phyloP scores from a whole-genome alignment of 495 filamentous ascomycete genomes.

The Trichoderma reesei region DNA sequence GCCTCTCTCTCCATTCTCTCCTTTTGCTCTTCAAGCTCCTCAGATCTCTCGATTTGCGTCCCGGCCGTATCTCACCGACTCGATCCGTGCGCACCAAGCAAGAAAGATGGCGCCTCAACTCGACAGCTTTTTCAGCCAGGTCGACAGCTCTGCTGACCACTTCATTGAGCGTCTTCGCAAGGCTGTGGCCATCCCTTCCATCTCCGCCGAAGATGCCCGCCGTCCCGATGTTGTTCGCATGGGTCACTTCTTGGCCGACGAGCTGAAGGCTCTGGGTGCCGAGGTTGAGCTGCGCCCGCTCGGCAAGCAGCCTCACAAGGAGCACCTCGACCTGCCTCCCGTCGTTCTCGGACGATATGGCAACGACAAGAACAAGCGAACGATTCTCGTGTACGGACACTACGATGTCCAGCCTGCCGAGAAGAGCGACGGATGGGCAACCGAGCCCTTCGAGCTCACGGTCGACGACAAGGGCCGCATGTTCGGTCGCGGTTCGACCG shows the following conservation, averaged over 20 bases:
- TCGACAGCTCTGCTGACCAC: constrained; percentile 64
- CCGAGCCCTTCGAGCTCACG: constrained; percentile 86
- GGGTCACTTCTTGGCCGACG: constrained; percentile 78
- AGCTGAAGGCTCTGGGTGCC: constrained; percentile 77
- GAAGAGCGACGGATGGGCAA: constrained; percentile 91
- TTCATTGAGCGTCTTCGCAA: constrained; percentile 90
- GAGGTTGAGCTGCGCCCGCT: constrained; percentile 72
- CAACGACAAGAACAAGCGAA: constrained; percentile 80
- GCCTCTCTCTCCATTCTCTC: constrained; percentile 1
- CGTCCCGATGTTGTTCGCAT: constrained; percentile 90
- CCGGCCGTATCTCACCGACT: constrained; percentile 35
- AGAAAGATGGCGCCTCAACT: constrained; percentile 76
- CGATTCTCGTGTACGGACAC: constrained; percentile 94
- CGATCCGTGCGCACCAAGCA: constrained; percentile 40
- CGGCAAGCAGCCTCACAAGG: constrained; percentile 82
- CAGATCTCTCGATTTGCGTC: constrained; percentile 1
- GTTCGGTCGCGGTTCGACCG: constrained; percentile 91
- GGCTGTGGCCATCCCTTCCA: constrained; percentile 91
- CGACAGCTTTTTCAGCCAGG: constrained; percentile 78
- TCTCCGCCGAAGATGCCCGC: constrained; percentile 83
- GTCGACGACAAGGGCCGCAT: constrained; percentile 84
- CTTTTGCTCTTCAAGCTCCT: background rate
- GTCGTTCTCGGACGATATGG: constrained; percentile 89
- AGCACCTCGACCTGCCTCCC: constrained; percentile 84
- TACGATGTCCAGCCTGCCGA: constrained; percentile 97